Conservation (phyloP, 352 stramenopile genomes). For the Peronospora destructor region DNA sequence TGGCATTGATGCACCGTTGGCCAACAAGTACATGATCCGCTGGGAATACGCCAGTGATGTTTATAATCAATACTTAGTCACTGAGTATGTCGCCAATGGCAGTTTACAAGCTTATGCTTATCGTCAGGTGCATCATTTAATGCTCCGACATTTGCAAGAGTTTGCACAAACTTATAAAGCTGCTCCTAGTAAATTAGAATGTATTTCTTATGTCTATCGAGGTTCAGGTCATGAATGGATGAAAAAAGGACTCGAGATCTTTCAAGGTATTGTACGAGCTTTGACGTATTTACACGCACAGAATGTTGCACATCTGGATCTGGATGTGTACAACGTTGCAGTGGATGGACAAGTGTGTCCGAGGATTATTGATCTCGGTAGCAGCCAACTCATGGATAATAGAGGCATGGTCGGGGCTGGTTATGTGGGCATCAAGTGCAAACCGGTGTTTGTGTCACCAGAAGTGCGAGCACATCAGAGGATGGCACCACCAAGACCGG, state of each 20-base stretch:
- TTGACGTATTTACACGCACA: slow-evolving; percentile 79
- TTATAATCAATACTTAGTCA: slow-evolving; percentile 79
- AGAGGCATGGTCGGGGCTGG: slow-evolving; percentile 47
- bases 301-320: slow-evolving; percentile 67
- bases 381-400: slow-evolving; percentile 72
- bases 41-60: slow-evolving; percentile 68
- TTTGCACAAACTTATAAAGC: slow-evolving; percentile 54
- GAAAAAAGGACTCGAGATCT: slow-evolving; percentile 57
- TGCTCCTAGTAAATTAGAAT: slow-evolving; percentile 69
- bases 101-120: slow-evolving; percentile 69
- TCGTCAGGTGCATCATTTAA: slow-evolving; percentile 57
- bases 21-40: slow-evolving; percentile 65
- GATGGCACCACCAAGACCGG: slow-evolving; percentile 44
- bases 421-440: slow-evolving; percentile 77
- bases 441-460: slow-evolving; percentile 66
- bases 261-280: slow-evolving; percentile 54
- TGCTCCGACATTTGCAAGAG: slow-evolving; percentile 63
- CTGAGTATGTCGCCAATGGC: slow-evolving; percentile 74
- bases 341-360: slow-evolving; percentile 47
- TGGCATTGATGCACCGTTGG: slow-evolving; percentile 63
- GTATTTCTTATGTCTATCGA: slow-evolving; percentile 72
- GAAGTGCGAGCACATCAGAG: slow-evolving; percentile 63
- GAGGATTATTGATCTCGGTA: slow-evolving; percentile 78
- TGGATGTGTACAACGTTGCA: slow-evolving; percentile 84
- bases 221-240: slow-evolving; percentile 72